phyloP scores from a whole-genome alignment of 257 asterid species.

The Marsdenia floribunda region DNA sequence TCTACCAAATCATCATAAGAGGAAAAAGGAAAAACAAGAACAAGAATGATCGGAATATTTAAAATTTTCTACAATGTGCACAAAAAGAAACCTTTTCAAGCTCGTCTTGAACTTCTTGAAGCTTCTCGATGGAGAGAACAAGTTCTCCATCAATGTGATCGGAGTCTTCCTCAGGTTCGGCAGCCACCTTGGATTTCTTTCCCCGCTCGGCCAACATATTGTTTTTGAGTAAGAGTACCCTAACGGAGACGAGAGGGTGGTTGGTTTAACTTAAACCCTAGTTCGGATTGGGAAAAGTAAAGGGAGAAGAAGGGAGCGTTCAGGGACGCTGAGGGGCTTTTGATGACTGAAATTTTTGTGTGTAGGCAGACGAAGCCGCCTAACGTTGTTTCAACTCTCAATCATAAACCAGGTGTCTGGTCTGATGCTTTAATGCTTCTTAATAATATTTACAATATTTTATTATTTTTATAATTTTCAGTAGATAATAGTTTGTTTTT shows the following conservation, averaged over 20 bases:
- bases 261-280: slow-evolving; percentile 21
- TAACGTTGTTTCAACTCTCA: neutral
- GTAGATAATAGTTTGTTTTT: too few species aligned
- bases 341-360: neutral
- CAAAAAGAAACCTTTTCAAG: slow-evolving; percentile 37
- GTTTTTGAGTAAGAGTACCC: neutral
- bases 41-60: neutral
- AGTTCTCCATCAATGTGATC: slow-evolving; percentile 22
- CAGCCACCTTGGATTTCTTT: slow-evolving; percentile 34
- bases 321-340: neutral
- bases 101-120: slow-evolving; percentile 44
- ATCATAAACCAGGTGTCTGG: neutral
- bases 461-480: too few species aligned
- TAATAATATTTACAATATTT: neutral
- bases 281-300: slow-evolving; percentile 1
- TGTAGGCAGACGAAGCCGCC: neutral
- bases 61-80: neutral
- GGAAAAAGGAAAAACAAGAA: neutral
- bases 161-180: slow-evolving; percentile 27
- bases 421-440: neutral
- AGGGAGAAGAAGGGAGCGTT: neutral
- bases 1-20: neutral
- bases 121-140: slow-evolving; percentile 34
- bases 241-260: neutral
- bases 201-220: slow-evolving; percentile 38